Evolutionary conservation across 1,284 basidiomycete genomes (phyloP).

Genomic region (Ceratobasidium sp.): DNA sequence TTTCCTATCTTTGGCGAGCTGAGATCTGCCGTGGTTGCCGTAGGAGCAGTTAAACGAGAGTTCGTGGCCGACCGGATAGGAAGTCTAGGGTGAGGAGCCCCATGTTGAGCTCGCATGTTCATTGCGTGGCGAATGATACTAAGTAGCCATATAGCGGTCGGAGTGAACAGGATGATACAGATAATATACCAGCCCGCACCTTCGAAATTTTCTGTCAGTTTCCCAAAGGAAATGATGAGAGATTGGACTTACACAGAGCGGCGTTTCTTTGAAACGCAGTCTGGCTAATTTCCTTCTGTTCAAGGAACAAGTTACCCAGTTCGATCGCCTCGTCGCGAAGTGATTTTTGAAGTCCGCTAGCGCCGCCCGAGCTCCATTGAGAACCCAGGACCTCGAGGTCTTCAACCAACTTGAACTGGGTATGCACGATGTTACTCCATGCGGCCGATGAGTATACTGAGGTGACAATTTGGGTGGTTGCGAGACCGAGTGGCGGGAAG

Average conservation of each 20-base stretch:
- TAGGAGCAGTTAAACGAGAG: background rate
- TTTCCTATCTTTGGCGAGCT: background rate
- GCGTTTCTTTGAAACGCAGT: conserved; percentile 33
- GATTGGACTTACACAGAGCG: conserved; percentile 15
- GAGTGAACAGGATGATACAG: conserved; percentile 35
- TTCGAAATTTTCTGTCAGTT: background rate
- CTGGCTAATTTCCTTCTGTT: conserved; percentile 29
- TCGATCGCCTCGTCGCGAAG: background rate
- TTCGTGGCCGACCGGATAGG: background rate
- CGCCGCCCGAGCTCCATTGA: conserved; percentile 4
- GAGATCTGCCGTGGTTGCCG: background rate
- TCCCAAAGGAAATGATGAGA: background rate
- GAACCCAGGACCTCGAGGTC: background rate
- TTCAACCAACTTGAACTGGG: conserved; percentile 36
- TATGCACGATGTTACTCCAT: conserved; percentile 41
- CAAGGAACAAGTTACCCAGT: conserved; percentile 30
- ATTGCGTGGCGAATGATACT: conserved; percentile 9
- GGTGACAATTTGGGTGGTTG: conserved; percentile 34
- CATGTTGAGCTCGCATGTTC: conserved; percentile 9
- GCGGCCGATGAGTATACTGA: conserved; percentile 27
- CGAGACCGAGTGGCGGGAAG: conserved; percentile 16
- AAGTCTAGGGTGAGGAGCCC: background rate
- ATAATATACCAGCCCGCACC: conserved; percentile 29
- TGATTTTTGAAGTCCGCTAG: background rate
- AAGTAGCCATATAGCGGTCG: conserved; percentile 37